Base-by-base conservation (phyloP, 176 grass and related monocot genomes). In the Oryza brachyantha region DNA sequence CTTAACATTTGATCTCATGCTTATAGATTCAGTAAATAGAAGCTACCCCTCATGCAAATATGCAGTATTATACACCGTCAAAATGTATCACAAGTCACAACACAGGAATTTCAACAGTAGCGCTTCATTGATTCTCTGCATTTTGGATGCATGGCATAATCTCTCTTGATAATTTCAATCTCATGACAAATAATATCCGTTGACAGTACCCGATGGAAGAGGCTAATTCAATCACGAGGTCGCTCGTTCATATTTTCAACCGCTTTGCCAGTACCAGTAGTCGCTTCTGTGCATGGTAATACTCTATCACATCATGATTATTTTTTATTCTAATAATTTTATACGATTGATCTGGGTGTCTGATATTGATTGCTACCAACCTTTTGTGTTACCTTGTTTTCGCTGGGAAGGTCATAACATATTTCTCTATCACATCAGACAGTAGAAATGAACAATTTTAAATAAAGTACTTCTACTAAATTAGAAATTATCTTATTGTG, bases 241-340 rank as follows among this genome's bases (percentile, higher is more conserved):
- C 87, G 92, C 32, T 89, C 92, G 5, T 98, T 98, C 73, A 94
- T 98, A 75, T 98, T 98, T 92, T 94, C 96, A 37, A 93, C 92
- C 54, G 83, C 92, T 80, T 79, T 93, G 64, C 90, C 96, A 22
- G 90, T 94, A 54, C 96, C 92, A 27, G 74, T 94, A 78, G 88
- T 74, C 89, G 96, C 92, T 81, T 89, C 90, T 84, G 88, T 89
- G 57, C 84, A 90, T 58, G 92, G 90, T 94, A 90, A 88, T 85
- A 70, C 77, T 75, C 41, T 14, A 41, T 41, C 43, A 46, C 43
- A 46, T 43, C 14, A 14, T 43, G 41, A 3, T 12, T 9, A 12
- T 41, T 11, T 41, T 12, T 2, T 63, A 22, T 62, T 75, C 24
- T 61, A 58, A 77, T 34, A 72, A 82, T 58, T 58, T 72, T 21